Base-by-base conservation (phyloP, 2,329 filamentous ascomycete species). In the Curvularia hawaiiensis region DNA sequence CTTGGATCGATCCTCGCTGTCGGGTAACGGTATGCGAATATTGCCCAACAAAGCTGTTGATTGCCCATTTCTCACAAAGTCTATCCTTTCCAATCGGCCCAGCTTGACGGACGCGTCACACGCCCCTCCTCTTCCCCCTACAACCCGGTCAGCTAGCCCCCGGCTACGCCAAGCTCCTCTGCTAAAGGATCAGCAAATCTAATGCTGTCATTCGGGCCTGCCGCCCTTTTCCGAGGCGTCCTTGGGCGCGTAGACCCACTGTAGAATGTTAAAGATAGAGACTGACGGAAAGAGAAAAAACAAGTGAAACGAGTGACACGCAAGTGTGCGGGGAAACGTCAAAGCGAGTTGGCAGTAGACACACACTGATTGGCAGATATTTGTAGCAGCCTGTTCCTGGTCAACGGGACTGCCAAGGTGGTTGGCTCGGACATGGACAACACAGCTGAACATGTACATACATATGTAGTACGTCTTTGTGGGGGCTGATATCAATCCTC, bases 311-410 rank as follows among this genome's bases (percentile, higher is more conserved):
- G 35, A 53, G 44, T 31, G 43, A 44, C 43, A 53, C 50, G 50
- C 54, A 57, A 53, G 50, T 57, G 50, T 57, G 54, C 54, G 54
- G 54, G 54, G 54, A 57, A 57, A 41, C 20, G 20, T 24, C 22
- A 14, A 53, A 38, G 35, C 53, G 50, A 53, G 38, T 31, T 53
- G 54, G 38, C 50, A 48, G 39, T 20, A 40, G 26, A 31, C 28
- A n/a, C 50, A 20, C 20, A 43, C 20, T 38, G 22, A 50, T 53
- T 57, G 43, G 44, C 30, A 31, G 41, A 28, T 33, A 30, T 38
- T 24, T 41, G 28, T 49, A 11, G 45, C 44, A 57, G 50, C 35
- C 38, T 57, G 50, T 53, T 57, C 54, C 54, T 40, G 28, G 54
- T 48, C 30, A 35, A 44, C 14, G 35, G 54, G n/a, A 26, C 28